Conservation (phyloP, 371 early-diverging fungal species). For the Mucor ambiguus region DNA sequence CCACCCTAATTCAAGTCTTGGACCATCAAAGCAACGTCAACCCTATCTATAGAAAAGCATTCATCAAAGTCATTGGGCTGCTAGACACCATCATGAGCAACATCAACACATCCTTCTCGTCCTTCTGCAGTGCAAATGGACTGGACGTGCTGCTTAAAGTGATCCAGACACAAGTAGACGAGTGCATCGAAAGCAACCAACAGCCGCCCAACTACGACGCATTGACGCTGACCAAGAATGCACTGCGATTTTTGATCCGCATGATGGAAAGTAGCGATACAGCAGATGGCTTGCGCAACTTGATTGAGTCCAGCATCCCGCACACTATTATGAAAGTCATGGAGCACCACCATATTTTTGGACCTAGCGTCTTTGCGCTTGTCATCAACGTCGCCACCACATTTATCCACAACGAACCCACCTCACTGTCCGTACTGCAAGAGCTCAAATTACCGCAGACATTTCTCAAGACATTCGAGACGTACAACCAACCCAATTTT, state of each 20-base stretch:
- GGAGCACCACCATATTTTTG: slow-evolving; percentile 73
- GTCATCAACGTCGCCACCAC: slow-evolving; percentile 93
- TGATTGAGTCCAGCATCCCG: slow-evolving; percentile 92
- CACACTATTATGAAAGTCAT: slow-evolving; percentile 73
- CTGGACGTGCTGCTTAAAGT: slow-evolving; percentile 71
- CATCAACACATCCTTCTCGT: slow-evolving; percentile 68
- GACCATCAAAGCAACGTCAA: neutral
- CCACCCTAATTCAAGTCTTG: slow-evolving; percentile 67
- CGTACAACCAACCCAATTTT: slow-evolving; percentile 73
- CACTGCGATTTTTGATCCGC: slow-evolving; percentile 88
- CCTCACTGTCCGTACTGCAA: slow-evolving; percentile 88
- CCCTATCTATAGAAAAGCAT: slow-evolving; percentile 34
- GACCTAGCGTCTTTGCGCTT: slow-evolving; percentile 70
- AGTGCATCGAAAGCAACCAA: slow-evolving; percentile 26
- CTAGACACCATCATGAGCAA: slow-evolving; percentile 83
- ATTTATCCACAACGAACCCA: slow-evolving; percentile 97
- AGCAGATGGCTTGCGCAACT: slow-evolving; percentile 88
- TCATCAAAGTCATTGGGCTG: slow-evolving; percentile 72
- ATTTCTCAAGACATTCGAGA: slow-evolving; percentile 71
- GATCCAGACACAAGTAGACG: slow-evolving; percentile 68
- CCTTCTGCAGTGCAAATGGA: slow-evolving; percentile 83
- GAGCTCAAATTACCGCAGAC: slow-evolving; percentile 86
- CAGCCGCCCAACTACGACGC: slow-evolving; percentile 4
- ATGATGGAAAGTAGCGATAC: slow-evolving; percentile 93
- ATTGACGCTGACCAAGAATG: slow-evolving; percentile 67